phyloP scores from a whole-genome alignment of 2,329 filamentous ascomycete genomes.

The Neofusicoccum ribis region DNA sequence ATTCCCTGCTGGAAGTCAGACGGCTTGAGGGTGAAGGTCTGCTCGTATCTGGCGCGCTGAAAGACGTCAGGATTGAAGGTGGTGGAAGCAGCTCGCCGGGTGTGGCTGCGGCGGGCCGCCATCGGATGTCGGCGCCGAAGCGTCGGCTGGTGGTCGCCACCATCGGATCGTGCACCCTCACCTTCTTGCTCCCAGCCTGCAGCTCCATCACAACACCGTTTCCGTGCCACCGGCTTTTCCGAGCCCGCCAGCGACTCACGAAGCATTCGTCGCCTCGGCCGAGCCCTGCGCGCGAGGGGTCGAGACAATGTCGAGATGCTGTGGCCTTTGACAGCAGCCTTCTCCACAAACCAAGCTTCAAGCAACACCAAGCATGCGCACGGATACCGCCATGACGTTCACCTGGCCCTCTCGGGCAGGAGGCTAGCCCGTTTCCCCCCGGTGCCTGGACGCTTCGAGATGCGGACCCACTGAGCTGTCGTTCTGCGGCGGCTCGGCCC shows the following conservation, averaged over 20 bases:
- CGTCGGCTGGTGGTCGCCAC: not conserved
- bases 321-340: not conserved
- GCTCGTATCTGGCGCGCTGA: no score
- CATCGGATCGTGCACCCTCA: not conserved
- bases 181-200: not conserved
- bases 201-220: not conserved
- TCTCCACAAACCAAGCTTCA: not conserved
- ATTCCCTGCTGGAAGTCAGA: no score
- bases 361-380: slow-evolving; percentile 8
- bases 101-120: not conserved
- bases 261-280: not conserved
- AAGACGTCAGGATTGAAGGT: not conserved
- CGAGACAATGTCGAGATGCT: not conserved
- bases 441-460: not conserved
- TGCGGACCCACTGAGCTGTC: not conserved
- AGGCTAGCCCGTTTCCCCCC: not conserved
- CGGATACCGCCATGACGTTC: not conserved
- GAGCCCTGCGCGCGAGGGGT: not conserved
- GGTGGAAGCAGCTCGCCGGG: not conserved
- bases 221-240: not conserved
- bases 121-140: not conserved
- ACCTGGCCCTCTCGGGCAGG: not conserved
- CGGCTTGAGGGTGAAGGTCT: no score
- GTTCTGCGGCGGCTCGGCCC: not conserved
- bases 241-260: not conserved